Base-by-base conservation (phyloP, 177 flowering plant genomes). In the Vitis hybrid region DNA sequence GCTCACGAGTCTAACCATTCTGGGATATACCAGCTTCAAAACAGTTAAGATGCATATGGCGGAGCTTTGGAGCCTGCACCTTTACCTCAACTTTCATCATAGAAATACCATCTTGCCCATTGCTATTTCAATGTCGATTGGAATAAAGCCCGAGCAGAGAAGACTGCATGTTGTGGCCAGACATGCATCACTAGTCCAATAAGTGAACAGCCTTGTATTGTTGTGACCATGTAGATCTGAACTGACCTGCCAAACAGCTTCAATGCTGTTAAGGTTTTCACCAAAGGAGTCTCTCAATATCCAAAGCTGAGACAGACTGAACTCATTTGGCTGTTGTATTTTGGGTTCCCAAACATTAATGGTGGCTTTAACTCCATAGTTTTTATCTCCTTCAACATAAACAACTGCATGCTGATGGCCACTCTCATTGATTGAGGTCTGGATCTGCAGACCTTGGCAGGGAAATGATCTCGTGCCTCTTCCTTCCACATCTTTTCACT, bases 211-310 rank as follows among this genome's bases (percentile, higher is more conserved):
- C 52, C 99, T 86, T 1, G 97, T 95, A 81, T 90, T 88, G 85
- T 90, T 91, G 70, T 95, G 98, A 62, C 97, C 97, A 82, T 93
- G 93, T 1, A 95, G 85, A 84, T 90, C 94, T 65, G 99, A 98
- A 76, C 96, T 91, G 62, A 95, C 99, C 97, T 91, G 97, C 97
- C 97, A 93, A 70, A 97, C 99, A 80, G 97, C 98, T 89, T 95
- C 99, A 84, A 95, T 91, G 76, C 97, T 90, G 80, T 93, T 95
- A 56, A 95, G 96, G 85, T 94, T 96, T 79, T 93, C 81, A 73
- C 97, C 96, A 79, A 90, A 89, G 22, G 90, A 87, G 61, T 96
- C 97, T 64, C 98, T 98, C 65, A 91, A 75, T 16, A 95, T 72
- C 99, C 99, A 95, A 10, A 95, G 72, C 81, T 93, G 99, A 60